Percentiles rank a stretch among this genome's conserved stretches.
Conservation (phyloP, 148 eudicot genomes). For the Dysphania ambrosioides region DNA sequence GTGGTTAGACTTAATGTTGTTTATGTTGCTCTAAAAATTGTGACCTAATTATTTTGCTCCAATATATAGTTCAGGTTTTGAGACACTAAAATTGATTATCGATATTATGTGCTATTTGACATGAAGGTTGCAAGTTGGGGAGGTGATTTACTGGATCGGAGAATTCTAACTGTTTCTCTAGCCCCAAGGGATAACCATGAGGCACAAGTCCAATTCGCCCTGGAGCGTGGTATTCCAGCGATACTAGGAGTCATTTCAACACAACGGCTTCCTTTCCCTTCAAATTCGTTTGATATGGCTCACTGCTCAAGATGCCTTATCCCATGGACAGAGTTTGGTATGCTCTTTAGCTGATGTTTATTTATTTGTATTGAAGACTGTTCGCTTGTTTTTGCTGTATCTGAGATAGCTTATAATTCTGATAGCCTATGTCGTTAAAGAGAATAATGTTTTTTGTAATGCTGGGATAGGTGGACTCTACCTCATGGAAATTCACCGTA, state of each 20-base stretch:
- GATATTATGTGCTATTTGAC: constrained; percentile 8
- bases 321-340: constrained; percentile 96
- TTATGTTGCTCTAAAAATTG: too few species aligned
- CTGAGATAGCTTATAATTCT: neutral
- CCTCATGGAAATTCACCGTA: constrained; percentile 87
- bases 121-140: constrained; percentile 94
- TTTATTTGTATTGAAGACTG: constrained; percentile 1
- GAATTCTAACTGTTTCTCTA: constrained; percentile 69
- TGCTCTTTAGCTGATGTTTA: neutral
- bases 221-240: constrained; percentile 94
- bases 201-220: constrained; percentile 94
- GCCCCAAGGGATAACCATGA: constrained; percentile 97
- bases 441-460: neutral
- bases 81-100: neutral
- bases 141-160: constrained; percentile 82
- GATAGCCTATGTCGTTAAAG: neutral
- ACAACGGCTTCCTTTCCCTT: constrained; percentile 88
- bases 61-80: too few species aligned
- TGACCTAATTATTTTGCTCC: too few species aligned
- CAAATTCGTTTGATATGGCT: constrained; percentile 92
- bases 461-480: constrained; percentile 77
- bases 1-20: neutral
- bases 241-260: constrained; percentile 76
- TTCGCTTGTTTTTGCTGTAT: neutral
- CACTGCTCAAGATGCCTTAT: constrained; percentile 96